Conservation (phyloP, 73 alveolate genomes). For the Paramecium sonneborni region DNA sequence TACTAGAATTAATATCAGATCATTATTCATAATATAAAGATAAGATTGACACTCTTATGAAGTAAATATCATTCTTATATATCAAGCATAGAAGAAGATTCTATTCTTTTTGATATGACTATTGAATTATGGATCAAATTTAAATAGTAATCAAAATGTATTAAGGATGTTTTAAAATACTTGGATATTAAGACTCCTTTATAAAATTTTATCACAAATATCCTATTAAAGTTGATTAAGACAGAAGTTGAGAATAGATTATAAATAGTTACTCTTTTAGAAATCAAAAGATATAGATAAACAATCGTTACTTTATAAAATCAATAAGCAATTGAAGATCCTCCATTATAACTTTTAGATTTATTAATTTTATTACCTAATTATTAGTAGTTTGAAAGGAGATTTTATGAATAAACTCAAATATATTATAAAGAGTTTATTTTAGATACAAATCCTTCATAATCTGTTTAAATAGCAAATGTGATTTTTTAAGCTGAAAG, state of each 20-base stretch:
- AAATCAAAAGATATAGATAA: not conserved
- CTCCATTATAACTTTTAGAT: not conserved
- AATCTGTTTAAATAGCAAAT: not conserved
- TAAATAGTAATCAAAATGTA: not conserved
- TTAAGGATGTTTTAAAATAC: conserved; percentile 16
- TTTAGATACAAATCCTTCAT: not conserved
- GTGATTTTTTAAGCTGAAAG: not conserved
- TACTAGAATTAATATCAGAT: not conserved
- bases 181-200: not conserved
- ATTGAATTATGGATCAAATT: not conserved
- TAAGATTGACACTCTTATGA: not conserved
- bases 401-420: not conserved
- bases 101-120: conserved; percentile 2
- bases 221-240: not conserved
- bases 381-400: not conserved
- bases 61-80: not conserved
- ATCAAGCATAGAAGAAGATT: conserved; percentile 3
- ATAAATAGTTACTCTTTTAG: not conserved
- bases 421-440: not conserved
- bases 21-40: conserved; percentile 3
- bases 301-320: not conserved
- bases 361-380: not conserved
- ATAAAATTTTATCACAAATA: not conserved
- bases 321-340: not conserved
- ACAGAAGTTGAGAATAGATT: not conserved